Conservation (phyloP, 345 rosid genomes). For the Turritis glabra region DNA sequence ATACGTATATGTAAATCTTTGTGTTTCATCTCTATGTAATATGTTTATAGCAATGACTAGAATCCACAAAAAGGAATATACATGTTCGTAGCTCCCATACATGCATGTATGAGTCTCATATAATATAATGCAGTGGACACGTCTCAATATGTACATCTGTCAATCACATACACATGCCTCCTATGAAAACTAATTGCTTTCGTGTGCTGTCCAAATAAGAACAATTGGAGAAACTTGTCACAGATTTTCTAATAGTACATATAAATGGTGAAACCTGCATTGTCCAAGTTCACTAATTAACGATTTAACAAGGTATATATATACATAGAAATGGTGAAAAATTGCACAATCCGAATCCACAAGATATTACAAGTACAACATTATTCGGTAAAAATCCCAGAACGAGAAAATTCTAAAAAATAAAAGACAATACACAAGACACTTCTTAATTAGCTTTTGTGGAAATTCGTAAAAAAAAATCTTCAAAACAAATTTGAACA, state of each 20-base stretch:
- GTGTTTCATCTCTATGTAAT: neutral
- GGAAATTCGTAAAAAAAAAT: constrained; percentile 30
- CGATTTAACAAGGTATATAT: neutral
- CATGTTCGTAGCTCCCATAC: constrained; percentile 5
- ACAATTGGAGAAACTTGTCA: neutral
- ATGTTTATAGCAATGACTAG: neutral
- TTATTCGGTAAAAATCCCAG: constrained; percentile 16
- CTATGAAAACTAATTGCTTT: constrained; percentile 7
- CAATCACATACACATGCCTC: constrained; percentile 26
- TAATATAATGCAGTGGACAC: constrained; percentile 9
- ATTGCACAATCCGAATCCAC: constrained; percentile 9
- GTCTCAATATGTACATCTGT: constrained; percentile 16
- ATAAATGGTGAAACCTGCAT: neutral
- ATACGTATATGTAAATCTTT: neutral
- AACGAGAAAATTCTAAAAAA: neutral
- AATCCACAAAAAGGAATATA: neutral
- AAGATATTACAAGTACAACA: constrained; percentile 28
- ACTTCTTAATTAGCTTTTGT: constrained; percentile 24
- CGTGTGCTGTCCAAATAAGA: constrained; percentile 11
- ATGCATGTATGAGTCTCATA: constrained; percentile 11
- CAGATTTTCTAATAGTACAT: neutral
- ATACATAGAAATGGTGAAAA: neutral
- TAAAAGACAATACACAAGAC: constrained; percentile 7
- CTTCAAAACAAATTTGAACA: constrained; percentile 29
- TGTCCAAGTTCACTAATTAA: neutral